A percentile compares a stretch with the other conserved stretches of the same genome.
These are phyloP conservation scores for Oryza australiensis DNA, from an alignment of 176 grass and related monocot genomes.

Conservation along the genomic window DNA sequence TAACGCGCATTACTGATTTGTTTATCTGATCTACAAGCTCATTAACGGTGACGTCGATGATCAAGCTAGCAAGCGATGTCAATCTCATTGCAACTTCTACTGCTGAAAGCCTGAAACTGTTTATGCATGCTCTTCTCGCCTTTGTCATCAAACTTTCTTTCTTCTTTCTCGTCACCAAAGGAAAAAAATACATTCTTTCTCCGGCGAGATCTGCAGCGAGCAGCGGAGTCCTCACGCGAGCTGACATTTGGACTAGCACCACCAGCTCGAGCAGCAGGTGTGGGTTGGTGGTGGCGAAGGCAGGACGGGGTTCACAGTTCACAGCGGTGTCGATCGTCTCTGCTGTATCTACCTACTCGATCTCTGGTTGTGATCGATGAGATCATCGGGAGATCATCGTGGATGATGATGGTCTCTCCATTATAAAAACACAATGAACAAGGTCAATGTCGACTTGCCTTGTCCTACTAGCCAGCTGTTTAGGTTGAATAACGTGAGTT, in stretches of 20 bases:
- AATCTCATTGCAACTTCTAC: background rate
- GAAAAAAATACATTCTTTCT: background rate
- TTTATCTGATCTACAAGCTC: background rate
- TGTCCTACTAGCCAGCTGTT: no score
- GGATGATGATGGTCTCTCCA: background rate
- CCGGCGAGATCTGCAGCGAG: slow-evolving; percentile 33
- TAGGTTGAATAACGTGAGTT: no score
- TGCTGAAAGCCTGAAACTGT: background rate
- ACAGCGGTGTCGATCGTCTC: background rate
- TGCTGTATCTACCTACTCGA: background rate
- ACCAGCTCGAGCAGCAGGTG: background rate
- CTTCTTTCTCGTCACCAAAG: background rate
- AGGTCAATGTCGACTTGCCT: no score
- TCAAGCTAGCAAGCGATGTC: background rate
- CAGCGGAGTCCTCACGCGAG: slow-evolving; percentile 30
- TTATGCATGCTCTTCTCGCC: background rate
- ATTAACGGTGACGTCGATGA: background rate
- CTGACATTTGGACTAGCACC: slow-evolving; percentile 30
- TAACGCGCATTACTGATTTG: background rate
- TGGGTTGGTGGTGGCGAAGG: slow-evolving; percentile 28
- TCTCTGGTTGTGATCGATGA: background rate
- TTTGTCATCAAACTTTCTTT: background rate
- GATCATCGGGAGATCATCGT: slow-evolving; percentile 28
- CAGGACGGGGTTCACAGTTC: background rate
- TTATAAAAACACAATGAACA: no score